phyloP scores from a whole-genome alignment of 140 eudicot species.

The Flaveria floridana region DNA sequence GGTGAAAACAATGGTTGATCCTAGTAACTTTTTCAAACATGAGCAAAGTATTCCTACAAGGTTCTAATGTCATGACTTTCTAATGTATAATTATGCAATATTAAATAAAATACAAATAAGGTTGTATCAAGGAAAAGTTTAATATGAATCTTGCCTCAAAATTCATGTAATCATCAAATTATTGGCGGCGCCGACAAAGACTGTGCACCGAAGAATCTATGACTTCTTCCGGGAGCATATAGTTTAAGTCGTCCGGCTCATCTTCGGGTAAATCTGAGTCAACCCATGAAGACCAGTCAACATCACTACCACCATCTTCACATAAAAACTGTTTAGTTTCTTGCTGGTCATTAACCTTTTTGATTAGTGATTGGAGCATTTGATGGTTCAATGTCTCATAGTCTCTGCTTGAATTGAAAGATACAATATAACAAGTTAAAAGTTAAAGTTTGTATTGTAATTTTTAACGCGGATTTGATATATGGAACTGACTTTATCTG shows the following conservation, averaged over 20 bases:
- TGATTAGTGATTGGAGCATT: constrained; percentile 50
- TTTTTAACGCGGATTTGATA: neutral
- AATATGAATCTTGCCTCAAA: constrained; percentile 16
- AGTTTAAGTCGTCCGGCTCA: constrained; percentile 39
- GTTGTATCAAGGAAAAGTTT: constrained; percentile 7
- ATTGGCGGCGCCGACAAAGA: constrained; percentile 31
- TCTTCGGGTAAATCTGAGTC: constrained; percentile 62
- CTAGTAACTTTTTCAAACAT: constrained; percentile 39
- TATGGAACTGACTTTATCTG: neutral
- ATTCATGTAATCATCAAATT: neutral
- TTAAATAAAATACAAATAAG: neutral
- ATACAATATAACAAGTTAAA: neutral
- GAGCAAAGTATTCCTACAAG: constrained; percentile 41
- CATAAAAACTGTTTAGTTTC: constrained; percentile 14
- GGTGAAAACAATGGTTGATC: constrained; percentile 36
- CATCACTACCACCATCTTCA: constrained; percentile 46
- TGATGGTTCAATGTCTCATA: constrained; percentile 64
- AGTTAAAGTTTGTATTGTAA: neutral
- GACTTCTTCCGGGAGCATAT: neutral
- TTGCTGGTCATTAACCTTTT: constrained; percentile 54
- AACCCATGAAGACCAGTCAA: constrained; percentile 62
- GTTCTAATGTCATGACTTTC: constrained; percentile 25
- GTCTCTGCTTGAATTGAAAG: constrained; percentile 46
- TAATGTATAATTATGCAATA: neutral
- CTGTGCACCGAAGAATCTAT: constrained; percentile 24